Conservation (phyloP, 139 green algal species). For the Chlamydomonas applanata region DNA sequence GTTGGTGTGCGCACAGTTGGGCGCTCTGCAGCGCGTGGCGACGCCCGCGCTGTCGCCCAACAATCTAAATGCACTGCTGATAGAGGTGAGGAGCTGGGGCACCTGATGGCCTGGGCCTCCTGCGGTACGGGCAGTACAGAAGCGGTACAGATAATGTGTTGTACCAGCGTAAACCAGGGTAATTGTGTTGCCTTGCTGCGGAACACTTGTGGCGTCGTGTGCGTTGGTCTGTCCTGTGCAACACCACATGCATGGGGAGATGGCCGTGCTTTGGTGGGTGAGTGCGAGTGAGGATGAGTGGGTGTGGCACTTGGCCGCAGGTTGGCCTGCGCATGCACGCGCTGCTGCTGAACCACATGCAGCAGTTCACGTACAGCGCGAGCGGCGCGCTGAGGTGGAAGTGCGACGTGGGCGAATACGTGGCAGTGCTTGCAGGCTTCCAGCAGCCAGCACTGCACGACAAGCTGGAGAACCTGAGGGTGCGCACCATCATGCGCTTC, state of each 20-base stretch:
- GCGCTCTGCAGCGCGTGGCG: slow-evolving; percentile 22
- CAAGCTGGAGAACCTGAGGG: slow-evolving; percentile 10
- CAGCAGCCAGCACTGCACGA: slow-evolving; percentile 15
- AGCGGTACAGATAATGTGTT: too few relatives aligned
- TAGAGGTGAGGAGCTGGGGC: slow-evolving; percentile 26
- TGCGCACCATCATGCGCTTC: too few relatives aligned
- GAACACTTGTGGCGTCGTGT: too few relatives aligned
- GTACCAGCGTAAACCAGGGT: too few relatives aligned
- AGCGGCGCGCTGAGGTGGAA: slow-evolving; percentile 65
- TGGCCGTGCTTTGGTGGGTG: too few relatives aligned
- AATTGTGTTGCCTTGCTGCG: too few relatives aligned
- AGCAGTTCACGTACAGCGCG: slow-evolving; percentile 54
- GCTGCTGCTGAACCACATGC: slow-evolving; percentile 56
- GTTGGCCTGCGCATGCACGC: slow-evolving; percentile 28
- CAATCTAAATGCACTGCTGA: slow-evolving; percentile 48
- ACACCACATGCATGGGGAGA: too few relatives aligned
- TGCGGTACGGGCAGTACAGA: too few relatives aligned
- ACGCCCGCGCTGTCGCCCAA: slow-evolving; percentile 35
- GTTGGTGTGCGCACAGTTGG: slow-evolving; percentile 35
- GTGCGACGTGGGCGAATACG: slow-evolving; percentile 62
- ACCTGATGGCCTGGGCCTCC: too few relatives aligned
- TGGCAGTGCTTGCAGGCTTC: slow-evolving; percentile 24
- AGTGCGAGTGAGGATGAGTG: neutral
- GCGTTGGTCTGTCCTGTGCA: too few relatives aligned
- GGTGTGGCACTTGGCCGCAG: slow-evolving; percentile 14